Evolutionary conservation across 306 rosid species (phyloP), one percentile per base, ranked within the genome.

Genomic region (Potentilla sterilis): DNA sequence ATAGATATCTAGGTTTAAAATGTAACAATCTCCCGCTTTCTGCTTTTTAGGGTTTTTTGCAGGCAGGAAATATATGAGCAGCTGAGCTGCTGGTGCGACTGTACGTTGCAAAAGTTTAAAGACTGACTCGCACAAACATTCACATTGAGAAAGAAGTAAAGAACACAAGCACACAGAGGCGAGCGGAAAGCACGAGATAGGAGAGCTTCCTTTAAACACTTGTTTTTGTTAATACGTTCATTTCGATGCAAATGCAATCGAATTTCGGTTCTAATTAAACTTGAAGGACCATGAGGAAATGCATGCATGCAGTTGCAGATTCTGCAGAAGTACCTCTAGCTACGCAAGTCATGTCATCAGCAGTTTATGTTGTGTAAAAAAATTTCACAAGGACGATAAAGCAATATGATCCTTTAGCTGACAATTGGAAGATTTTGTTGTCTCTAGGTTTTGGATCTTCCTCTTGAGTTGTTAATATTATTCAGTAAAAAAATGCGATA

Each of bases 161-260:
- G 75, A 78, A 2, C 70, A 82, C 74, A 59, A 82, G 84, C 81
- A 84, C 81, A 84, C 38, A 78, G 75, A 80, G n/a, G 74, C 59
- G 77, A 78, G 86, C 87, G 83, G 89, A 87, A 89, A 87, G 87
- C 88, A 70, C 80, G 68, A 70, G 72, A 77, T 74, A 66, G 81
- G 77, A 82, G 82, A 78, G 82, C 75, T 59, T 72, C 78, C 81
- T 85, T 81, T 57, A 57, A 67, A 54, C 75, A 79, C 80, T 82
- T 22, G 47, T 87, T 73, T 74, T 83, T 67, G 51, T 38, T 77
- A 4, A 65, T 83, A 79, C 69, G 72, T 69, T 69, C 58, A 69
- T 69, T 42, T 70, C 69, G 77, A 81, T 81, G 80, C 64, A 76
- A 49, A 57, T 52, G 52, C 51, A 11, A 18, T 9, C n/a, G 9